Evolutionary conservation across 2,329 filamentous ascomycete species (phyloP).

Genomic region (Claviceps humidiphila): DNA sequence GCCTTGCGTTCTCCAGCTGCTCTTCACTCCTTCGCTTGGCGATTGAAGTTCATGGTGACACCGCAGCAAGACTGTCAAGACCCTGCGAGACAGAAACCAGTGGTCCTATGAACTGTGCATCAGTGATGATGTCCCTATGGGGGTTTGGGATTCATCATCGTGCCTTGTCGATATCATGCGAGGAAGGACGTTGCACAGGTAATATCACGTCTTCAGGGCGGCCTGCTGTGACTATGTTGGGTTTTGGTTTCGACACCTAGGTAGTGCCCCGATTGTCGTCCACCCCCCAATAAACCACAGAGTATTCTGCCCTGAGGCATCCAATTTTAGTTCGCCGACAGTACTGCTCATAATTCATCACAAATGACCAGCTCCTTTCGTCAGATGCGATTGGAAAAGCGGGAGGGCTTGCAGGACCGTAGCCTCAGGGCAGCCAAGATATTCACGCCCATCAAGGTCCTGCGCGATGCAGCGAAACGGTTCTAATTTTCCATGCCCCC

Average conservation of each 20-base stretch:
- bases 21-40: slow-evolving; percentile 1
- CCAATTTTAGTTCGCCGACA: background rate
- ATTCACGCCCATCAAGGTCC: background rate
- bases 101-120: background rate
- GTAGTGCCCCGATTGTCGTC: background rate
- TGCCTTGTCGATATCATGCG: background rate
- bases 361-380: background rate
- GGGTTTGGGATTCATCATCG: too few species aligned
- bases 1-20: background rate
- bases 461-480: too few species aligned
- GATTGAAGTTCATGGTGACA: background rate
- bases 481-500: background rate
- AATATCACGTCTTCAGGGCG: background rate
- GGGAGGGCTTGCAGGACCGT: background rate
- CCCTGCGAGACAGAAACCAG: background rate
- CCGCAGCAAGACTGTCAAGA: background rate
- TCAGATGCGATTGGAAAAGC: background rate
- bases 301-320: too few species aligned
- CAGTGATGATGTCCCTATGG: background rate
- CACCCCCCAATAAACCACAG: background rate
- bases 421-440: background rate
- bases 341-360: too few species aligned
- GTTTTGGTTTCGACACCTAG: background rate
- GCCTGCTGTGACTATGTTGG: background rate
- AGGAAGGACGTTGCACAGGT: background rate